Evolutionary conservation across 768 basidiomycete genomes (phyloP).

Genomic region (Trichaptum fuscoviolaceum): DNA sequence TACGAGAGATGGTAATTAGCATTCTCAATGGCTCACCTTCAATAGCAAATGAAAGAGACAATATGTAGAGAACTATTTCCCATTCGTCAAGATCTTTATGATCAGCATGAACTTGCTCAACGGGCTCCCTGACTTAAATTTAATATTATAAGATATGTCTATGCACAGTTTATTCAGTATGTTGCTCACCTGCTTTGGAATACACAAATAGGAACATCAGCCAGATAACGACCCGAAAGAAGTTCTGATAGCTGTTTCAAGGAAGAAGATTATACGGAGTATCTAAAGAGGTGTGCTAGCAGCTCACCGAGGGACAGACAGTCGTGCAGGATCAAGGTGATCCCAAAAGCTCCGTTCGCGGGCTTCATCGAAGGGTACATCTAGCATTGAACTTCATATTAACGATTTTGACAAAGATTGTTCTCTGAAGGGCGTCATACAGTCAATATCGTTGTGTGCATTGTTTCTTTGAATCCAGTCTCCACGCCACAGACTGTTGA

Average conservation of each 20-base stretch:
- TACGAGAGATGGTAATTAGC: neutral
- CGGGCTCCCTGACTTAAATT: slow-evolving; percentile 62
- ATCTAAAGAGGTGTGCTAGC: neutral
- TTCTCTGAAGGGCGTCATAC: slow-evolving; percentile 31
- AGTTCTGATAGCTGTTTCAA: slow-evolving; percentile 69
- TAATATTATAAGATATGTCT: slow-evolving; percentile 7
- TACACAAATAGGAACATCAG: slow-evolving; percentile 73
- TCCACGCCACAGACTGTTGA: slow-evolving; percentile 78
- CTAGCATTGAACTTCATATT: slow-evolving; percentile 29
- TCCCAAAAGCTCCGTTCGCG: slow-evolving; percentile 55
- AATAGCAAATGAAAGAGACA: slow-evolving; percentile 70
- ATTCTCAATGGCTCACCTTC: slow-evolving; percentile 54
- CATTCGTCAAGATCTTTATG: slow-evolving; percentile 61
- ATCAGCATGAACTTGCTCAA: slow-evolving; percentile 60
- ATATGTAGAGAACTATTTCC: slow-evolving; percentile 75
- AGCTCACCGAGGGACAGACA: slow-evolving; percentile 70
- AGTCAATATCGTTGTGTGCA: slow-evolving; percentile 72
- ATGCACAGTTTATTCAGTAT: neutral
- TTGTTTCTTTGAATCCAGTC: slow-evolving; percentile 76
- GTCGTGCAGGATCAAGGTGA: slow-evolving; percentile 69
- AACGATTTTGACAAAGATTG: neutral
- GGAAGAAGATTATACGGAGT: slow-evolving; percentile 2
- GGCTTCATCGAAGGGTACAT: slow-evolving; percentile 59
- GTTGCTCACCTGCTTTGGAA: slow-evolving; percentile 68
- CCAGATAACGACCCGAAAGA: slow-evolving; percentile 75